Evolutionary conservation across 352 stramenopile species (phyloP).

Genomic region (Pythium insidiosum): DNA sequence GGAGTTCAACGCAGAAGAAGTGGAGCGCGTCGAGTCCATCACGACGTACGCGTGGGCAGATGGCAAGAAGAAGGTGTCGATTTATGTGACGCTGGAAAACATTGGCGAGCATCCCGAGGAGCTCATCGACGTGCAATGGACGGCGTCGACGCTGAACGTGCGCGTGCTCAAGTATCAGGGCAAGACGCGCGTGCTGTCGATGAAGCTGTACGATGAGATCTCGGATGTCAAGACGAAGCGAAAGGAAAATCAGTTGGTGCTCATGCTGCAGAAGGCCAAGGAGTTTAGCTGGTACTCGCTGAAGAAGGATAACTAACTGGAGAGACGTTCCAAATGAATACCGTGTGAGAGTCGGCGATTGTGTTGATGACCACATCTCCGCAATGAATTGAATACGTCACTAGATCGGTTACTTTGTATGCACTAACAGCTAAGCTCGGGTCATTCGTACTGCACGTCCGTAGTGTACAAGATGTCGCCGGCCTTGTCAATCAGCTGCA

Average conservation of each 20-base stretch:
- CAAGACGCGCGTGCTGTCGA: conserved; percentile 59
- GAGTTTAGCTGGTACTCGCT: conserved; percentile 74
- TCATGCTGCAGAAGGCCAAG: conserved; percentile 70
- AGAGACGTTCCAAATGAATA: too few species aligned
- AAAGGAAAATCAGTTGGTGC: conserved; percentile 75
- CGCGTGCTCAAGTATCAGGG: conserved; percentile 55
- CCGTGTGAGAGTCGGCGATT: too few species aligned
- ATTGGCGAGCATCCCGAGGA: conserved; percentile 62
- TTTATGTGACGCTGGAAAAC: conserved; percentile 64
- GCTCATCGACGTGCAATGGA: conserved; percentile 62
- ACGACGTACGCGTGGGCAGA: conserved; percentile 78
- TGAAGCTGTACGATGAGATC: conserved; percentile 81
- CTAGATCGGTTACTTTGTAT: too few species aligned
- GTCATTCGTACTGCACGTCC: conserved; percentile 56
- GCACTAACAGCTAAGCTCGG: too few species aligned
- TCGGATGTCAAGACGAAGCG: conserved; percentile 69
- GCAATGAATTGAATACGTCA: too few species aligned
- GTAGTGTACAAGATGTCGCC: conserved; percentile 79
- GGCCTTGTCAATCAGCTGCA: conserved; percentile 62
- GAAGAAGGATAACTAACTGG: conserved; percentile 65
- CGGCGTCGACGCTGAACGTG: conserved; percentile 38
- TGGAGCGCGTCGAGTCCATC: conserved; percentile 44
- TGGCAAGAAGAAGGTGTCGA: conserved; percentile 66
- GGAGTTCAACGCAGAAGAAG: conserved; percentile 16
- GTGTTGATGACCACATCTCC: too few species aligned